Base-by-base conservation (phyloP, 108 stramenopile species). In the Chaetoceros tenuissimus region DNA sequence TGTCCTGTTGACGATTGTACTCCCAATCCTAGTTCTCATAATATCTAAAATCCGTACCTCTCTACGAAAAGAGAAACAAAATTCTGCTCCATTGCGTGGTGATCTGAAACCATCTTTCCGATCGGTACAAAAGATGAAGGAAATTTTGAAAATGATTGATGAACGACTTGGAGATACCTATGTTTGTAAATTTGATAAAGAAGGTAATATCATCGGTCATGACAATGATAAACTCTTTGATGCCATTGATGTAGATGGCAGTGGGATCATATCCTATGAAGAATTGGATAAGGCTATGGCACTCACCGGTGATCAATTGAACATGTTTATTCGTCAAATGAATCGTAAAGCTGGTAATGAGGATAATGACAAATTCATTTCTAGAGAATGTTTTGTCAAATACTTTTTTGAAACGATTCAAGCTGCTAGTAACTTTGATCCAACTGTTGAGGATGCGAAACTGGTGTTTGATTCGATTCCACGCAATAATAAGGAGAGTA, bases 241-340 rank as follows among this genome's bases (percentile, higher is more conserved):
- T 53, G 50, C 43, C 1, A 43, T 79, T 17, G 73, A 75, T 53
- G 18, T 30, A 18, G 45, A 74, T 47, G 53, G 54, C 5, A 46
- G 61, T 53, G 73, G 65, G 5, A 50, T 52, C n/a, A 22, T 79
- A n/a, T 48, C 54, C 8, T 74, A 59, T 53, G 56, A 59, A 28
- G 78, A 79, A 47, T 66, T 79, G 13, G 70, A 78, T 43, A 44
- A 26, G 28, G 60, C 74, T 25, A 25, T 78, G 19, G 57, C 53
- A 19, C 59, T 78, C 17, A 50, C 59, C 24, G 46, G 43, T 16
- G 24, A 5, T 10, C 54, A 73, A 57, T 43, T 78, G 28, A 17
- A 55, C 47, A 65, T 53, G 19, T 78, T 78, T 59, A 59, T 74
- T 29, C 31, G 27, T 26, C 47, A 62, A 24, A 73, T 74, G 72